Conservation (phyloP, 495 filamentous ascomycete species). For the Penicillium nucicola region DNA sequence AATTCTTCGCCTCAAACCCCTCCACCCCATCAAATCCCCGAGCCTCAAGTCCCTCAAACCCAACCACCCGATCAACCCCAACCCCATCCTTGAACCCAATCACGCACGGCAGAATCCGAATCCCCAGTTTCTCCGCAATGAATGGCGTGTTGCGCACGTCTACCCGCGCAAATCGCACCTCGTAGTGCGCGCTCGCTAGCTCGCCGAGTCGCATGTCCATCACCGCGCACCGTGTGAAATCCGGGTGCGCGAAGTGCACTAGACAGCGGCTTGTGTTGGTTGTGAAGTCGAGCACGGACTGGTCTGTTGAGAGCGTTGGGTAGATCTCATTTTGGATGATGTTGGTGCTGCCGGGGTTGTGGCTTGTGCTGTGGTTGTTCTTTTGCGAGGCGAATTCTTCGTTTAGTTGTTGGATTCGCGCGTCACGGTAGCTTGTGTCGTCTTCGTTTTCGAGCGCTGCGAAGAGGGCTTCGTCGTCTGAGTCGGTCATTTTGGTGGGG, state of each 20-base stretch:
- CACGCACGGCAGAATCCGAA: constrained; percentile 72
- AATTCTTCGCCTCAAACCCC: constrained; percentile 56
- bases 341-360: constrained; percentile 26
- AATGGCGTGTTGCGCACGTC: constrained; percentile 74
- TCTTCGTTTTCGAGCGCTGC: constrained; percentile 63
- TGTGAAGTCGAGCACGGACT: constrained; percentile 64
- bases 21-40: constrained; percentile 54
- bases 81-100: constrained; percentile 70
- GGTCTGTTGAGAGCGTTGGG: constrained; percentile 61
- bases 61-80: constrained; percentile 63
- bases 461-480: constrained; percentile 72
- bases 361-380: constrained; percentile 19
- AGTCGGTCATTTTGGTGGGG: constrained; percentile 29
- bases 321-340: constrained; percentile 44
- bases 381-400: constrained; percentile 54
- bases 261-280: constrained; percentile 61
- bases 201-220: constrained; percentile 64
- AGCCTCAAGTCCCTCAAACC: constrained; percentile 68
- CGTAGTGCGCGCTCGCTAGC: constrained; percentile 62
- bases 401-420: constrained; percentile 69
- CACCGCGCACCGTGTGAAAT: constrained; percentile 68
- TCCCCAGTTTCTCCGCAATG: constrained; percentile 64
- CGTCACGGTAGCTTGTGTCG: constrained; percentile 63
- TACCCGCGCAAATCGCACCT: constrained; percentile 65
- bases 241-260: constrained; percentile 73